phyloP scores from a whole-genome alignment of 805 yeast genomes.

The Yarrowia keelungensis region DNA sequence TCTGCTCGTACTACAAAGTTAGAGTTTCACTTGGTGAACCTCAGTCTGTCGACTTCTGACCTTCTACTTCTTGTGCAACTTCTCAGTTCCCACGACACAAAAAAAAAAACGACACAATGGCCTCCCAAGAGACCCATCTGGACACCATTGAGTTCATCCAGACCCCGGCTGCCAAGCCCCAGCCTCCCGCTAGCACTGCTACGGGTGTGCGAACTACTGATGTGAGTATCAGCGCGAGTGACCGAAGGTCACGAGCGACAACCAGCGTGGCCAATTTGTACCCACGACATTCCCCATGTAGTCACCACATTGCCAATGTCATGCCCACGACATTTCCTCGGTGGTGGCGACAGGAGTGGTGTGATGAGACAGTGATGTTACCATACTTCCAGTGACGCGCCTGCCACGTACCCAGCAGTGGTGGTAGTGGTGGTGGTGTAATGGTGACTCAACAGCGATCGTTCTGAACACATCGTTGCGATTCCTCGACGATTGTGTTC shows the following conservation, averaged over 20 bases:
- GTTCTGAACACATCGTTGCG: no score
- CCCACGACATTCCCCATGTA: no score
- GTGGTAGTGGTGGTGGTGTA: no score
- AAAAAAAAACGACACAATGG: constrained; percentile 3
- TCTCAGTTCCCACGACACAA: not conserved
- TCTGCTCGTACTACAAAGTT: constrained; percentile 4
- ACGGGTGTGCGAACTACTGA: constrained; percentile 62
- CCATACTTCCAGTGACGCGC: not conserved
- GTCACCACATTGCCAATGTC: no score
- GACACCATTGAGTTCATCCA: constrained; percentile 58
- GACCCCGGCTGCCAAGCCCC: constrained; percentile 63
- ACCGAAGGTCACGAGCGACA: no score
- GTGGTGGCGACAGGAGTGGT: not conserved
- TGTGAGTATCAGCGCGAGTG: constrained; percentile 5
- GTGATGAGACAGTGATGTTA: not conserved
- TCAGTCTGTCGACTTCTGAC: no score
- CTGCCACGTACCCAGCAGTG: no score
- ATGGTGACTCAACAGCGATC: no score
- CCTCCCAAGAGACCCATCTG: constrained; percentile 35
- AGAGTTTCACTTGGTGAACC: not conserved
- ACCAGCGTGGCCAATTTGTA: no score
- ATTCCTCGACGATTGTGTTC: no score
- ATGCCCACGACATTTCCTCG: no score
- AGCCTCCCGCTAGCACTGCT: constrained; percentile 53
- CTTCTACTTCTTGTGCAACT: not conserved